Evolutionary conservation across 2,329 filamentous ascomycete genomes (phyloP).

Genomic region (Emmonsiellopsis sp.): DNA sequence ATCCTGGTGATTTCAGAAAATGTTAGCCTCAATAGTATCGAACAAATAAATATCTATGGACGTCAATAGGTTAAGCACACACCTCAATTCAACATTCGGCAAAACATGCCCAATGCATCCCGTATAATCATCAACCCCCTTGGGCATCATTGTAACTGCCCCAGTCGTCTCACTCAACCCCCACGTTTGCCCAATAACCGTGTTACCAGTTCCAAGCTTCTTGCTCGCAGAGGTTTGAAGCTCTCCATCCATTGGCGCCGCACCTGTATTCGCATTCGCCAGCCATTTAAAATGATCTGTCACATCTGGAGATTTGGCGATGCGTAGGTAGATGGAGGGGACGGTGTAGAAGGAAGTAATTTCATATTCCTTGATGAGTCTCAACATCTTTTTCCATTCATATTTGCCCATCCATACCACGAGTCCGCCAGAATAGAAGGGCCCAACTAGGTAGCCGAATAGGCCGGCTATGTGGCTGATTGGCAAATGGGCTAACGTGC

Average conservation of each 20-base stretch:
- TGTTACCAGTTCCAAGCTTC: not conserved
- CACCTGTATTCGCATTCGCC: not conserved
- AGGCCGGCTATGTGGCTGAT: constrained; percentile 1
- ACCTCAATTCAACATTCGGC: not conserved
- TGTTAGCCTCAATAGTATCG: not conserved
- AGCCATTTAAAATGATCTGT: not conserved
- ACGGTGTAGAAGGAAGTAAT: constrained; percentile 1
- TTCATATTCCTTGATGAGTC: not conserved
- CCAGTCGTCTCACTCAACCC: constrained; percentile 1
- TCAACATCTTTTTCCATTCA: constrained; percentile 3
- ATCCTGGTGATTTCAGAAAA: not conserved
- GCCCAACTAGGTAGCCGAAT: not conserved
- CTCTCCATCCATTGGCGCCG: constrained; percentile 1
- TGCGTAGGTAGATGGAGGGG: not conserved
- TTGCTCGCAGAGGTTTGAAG: not conserved
- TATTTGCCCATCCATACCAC: constrained; percentile 3
- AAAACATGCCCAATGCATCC: constrained; percentile 1
- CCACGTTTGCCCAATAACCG: not conserved
- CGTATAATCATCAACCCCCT: not conserved
- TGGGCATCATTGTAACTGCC: not conserved
- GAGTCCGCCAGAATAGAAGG: not conserved
- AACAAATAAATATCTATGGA: not conserved
- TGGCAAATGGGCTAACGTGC: not conserved
- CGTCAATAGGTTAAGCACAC: not conserved
- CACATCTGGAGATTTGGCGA: constrained; percentile 1